Evolutionary conservation across 371 early-diverging fungal species (phyloP), one percentile per base, ranked within the genome.

Genomic region (Syncephalis plumigaleata): DNA sequence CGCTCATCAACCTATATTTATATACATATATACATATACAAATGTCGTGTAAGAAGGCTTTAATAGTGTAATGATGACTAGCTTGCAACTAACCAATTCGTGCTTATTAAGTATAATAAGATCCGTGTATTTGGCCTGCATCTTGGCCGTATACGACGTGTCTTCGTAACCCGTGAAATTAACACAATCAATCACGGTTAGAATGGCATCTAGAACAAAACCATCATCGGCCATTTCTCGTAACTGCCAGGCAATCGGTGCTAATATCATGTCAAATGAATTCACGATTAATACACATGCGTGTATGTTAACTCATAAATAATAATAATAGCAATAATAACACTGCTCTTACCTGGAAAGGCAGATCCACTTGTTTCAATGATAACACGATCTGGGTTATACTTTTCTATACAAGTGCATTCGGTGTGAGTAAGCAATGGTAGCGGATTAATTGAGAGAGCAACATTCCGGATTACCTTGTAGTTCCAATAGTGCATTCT

Each of bases 161-260:
- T 96, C 94, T 44, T 92, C 89, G 53, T 93, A 93, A 36, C 96
- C 96, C 23, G 64, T 64, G 64, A 92, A 94, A 66, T 96, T 94
- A 36, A 76, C 70, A 50, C 88, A 87, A 59, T 96, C 97, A n/a
- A 96, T 65, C 2, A 94, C 93, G 2, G 92, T 96, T 39, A 91
- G 58, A 50, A 96, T 90, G 0, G 89, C 77, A 62, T 96, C 97
- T 24, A 96, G 70, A 9, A 59, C 68, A 65, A 88, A 86, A 0
- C 82, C 84, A 0, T 79, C 72, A 3, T 58, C 48, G 17, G 66
- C 77, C 70, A 96, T 66, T 56, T 91, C 80, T 27, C 89, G 72
- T 51, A 94, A 87, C 57, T 96, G 94, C 91, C 91, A 91, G 1
- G 92, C 92, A 51, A 95, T 84, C 2, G 93, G 94, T 5, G 90